Percentiles rank a stretch among this genome's conserved stretches.
Evolutionary conservation across 176 grass and related monocot genomes (phyloP).

Genomic region (Puccinellia tenuiflora): DNA sequence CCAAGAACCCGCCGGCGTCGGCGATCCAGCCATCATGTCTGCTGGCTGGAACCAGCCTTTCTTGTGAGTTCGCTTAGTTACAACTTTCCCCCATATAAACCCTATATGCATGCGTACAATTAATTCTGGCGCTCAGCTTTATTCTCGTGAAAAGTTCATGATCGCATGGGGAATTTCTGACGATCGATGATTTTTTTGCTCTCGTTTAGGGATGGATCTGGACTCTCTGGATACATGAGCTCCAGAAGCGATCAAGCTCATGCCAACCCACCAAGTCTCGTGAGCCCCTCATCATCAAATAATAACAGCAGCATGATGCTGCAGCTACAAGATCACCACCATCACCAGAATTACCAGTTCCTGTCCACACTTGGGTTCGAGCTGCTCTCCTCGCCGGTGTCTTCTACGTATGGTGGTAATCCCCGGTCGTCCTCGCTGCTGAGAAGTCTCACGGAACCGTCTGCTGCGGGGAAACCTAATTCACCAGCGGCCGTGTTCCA

Average conservation of each 20-base stretch:
- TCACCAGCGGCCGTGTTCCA: background rate
- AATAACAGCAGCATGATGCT: background rate
- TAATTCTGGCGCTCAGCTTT: background rate
- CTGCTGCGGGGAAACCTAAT: background rate
- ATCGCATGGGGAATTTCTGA: constrained; percentile 18
- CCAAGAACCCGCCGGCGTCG: constrained; percentile 30
- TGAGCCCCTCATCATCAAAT: background rate
- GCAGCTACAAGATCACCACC: constrained; percentile 17
- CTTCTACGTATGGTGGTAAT: constrained; percentile 2
- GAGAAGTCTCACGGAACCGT: constrained; percentile 45
- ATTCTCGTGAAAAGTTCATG: background rate
- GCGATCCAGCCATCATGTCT: background rate
- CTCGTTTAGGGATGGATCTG: background rate
- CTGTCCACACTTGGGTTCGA: constrained; percentile 40
- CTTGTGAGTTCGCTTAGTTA: constrained; percentile 40
- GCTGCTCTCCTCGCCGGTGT: constrained; percentile 40
- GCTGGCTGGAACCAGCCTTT: constrained; percentile 54
- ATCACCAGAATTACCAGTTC: constrained; percentile 35
- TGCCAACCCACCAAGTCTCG: background rate
- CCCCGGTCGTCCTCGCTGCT: constrained; percentile 33
- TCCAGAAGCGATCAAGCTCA: constrained; percentile 20
- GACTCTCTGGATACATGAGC: background rate
- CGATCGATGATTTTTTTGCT: background rate
- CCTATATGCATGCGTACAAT: background rate
- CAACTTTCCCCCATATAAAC: background rate